phyloP scores from a whole-genome alignment of 352 stramenopile genomes.

The Phytophthora constricta region DNA sequence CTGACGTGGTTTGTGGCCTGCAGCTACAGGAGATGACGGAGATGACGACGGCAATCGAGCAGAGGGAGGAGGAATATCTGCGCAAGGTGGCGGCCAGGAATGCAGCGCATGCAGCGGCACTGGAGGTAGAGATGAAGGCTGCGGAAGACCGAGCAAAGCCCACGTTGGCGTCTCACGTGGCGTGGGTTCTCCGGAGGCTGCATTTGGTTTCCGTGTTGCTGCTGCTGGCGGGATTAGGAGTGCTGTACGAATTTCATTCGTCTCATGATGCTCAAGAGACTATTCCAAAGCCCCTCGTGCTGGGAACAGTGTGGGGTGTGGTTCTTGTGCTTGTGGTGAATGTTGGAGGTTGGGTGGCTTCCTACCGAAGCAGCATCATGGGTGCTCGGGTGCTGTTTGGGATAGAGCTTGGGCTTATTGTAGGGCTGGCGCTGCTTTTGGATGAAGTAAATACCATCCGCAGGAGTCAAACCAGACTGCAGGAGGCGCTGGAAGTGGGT shows the following conservation, averaged over 20 bases:
- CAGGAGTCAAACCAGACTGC: constrained; percentile 43
- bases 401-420: constrained; percentile 12
- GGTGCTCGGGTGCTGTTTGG: constrained; percentile 26
- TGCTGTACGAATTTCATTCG: constrained; percentile 18
- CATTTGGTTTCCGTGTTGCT: constrained; percentile 28
- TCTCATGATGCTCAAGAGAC: constrained; percentile 1
- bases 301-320: not conserved
- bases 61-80: constrained; percentile 61
- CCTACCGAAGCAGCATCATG: constrained; percentile 24
- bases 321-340: constrained; percentile 23
- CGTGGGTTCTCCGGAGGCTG: constrained; percentile 38
- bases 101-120: constrained; percentile 6
- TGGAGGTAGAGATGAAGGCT: constrained; percentile 22
- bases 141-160: constrained; percentile 16
- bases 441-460: constrained; percentile 38
- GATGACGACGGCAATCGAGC: constrained; percentile 51
- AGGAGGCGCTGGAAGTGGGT: constrained; percentile 4
- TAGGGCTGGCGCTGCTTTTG: constrained; percentile 26
- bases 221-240: constrained; percentile 17
- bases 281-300: constrained; percentile 8
- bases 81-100: constrained; percentile 45
- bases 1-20: not conserved
- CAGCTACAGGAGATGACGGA: constrained; percentile 60
- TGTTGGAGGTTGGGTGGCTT: constrained; percentile 26
- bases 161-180: constrained; percentile 28